Base-by-base conservation (phyloP, 192 early-diverging fungal species). In the Spinellus fusiger region DNA sequence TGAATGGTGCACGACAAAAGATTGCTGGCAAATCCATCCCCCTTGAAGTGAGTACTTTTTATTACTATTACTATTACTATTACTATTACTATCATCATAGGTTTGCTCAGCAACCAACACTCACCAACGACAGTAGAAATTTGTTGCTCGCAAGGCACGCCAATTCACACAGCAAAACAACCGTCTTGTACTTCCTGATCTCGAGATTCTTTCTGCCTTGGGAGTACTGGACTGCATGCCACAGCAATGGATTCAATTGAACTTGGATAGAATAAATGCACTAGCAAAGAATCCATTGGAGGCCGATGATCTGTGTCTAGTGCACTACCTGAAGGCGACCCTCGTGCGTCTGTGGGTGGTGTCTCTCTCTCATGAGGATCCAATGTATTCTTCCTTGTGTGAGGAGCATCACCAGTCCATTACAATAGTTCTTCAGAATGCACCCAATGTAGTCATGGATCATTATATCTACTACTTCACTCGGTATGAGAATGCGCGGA, bases 131-230 rank as follows among this genome's bases (percentile, higher is more conserved):
- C 5, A 29, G 10, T 40, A 73, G 77, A 93, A 93, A 75, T 94
- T 87, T 70, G 85, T 93, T n/a, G 77, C 86, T n/a, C 86, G 93
- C 49, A 96, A 96, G 69, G 73, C 86, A 6, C 80, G 84, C 63
- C 89, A 89, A 50, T 94, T 84, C 63, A 15, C 71, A 3, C 49
- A 72, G 52, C 87, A 96, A 56, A 72, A 72, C 7, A 72, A 77
- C 54, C 73, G 83, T 23, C 67, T 96, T 33, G 54, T 88, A 32
- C 70, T 91, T 8, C 92, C 92, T 3, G 87, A 79, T 4, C 73
- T 91, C 18, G 93, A 96, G 65, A 80, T 96, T 18, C 62, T 92
- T 32, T 76, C 87, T 47, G 71, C 87, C 47, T 86, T 81, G 70
- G 86, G 83, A 68, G 80, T 80, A 9, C 85, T 86, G 59, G 85